Base-by-base conservation (phyloP, 768 basidiomycete species). In the Mycena vulgaris region DNA sequence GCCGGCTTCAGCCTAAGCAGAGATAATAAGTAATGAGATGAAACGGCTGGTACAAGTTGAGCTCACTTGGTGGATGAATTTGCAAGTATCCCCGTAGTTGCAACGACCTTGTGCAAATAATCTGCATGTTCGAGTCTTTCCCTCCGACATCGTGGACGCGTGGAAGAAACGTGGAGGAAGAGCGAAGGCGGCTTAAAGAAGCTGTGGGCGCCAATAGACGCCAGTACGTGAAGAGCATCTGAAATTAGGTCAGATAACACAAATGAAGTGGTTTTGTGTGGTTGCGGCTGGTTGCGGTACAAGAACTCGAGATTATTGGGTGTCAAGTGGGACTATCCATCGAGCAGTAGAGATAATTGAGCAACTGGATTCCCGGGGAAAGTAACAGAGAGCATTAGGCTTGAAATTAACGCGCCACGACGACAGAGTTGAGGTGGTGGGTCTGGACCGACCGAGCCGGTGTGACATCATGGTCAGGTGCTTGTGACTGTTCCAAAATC, bases 121-220 rank as follows among this genome's bases (percentile, higher is more conserved):
- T 40, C 60, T 73, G 68, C 72, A 73, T 5, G 40, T 19, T 33
- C 59, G 31, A 30, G 31, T 28, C 25, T 27, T 56, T 45, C 27
- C 28, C n/a, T n/a, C n/a, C 19, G 63, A 35, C 70, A 64, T 72
- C 21, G 35, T 55, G 56, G 40, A 14, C 9, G 49, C 30, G 40
- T 28, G 31, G 35, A 65, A 33, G 35, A 30, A 45, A n/a, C 21
- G 48, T 49, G 27, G 11, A 28, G 33, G 8, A 3, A 51, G 52
- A 53, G 30, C 42, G 23, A 48, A 63, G 58, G 70, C 65, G 65
- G 65, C 70, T n/a, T 66, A 49, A 62, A 71, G 64, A 66, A 71
- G 65, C 63, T 19, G n/a, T 27, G 6, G 25, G 25, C 10, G 21
- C 42, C 13, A 27, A 35, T 35, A 63, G 55, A 30, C 68, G 68